Base-by-base conservation (phyloP, 2,329 filamentous ascomycete genomes). In the Curvularia sp. region DNA sequence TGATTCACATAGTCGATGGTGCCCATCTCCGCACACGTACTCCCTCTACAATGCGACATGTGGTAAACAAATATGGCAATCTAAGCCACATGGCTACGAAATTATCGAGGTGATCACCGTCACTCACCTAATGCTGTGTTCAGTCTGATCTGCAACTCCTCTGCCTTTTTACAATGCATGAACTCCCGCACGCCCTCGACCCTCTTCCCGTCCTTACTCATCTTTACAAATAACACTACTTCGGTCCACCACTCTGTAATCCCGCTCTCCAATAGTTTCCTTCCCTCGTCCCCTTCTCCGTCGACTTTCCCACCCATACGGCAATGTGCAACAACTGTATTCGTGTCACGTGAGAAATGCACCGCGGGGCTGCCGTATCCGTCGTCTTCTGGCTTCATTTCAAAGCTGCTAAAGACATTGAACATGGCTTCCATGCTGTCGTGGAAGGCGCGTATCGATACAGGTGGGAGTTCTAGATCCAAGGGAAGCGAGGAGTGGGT, bases 351-450 rank as follows among this genome's bases (percentile, higher is more conserved):
- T 3, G 49, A 65, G 15, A 67, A 67, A 53, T 71, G 64, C 19
- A 73, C 57, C 2, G 57, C 64, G 13, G 60, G 28, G 5, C 32
- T 61, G 42, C 77, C 76, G 32, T 78, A 74, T 53, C 71, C 69
- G 21, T 79, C 68, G 1, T 64, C 60, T 48, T 73, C 69, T 0
- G 80, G 77, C 5, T 74, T 60, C 76, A 82, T 79, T 8, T 66
- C 60, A 60, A 82, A 81, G 8, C 64, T 61, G 30, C 72, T 68
- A 62, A 82, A 82, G 13, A 81, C 58, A 6, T 71, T 74, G 59
- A 80, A 80, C 30, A 82, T 77, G 38, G 73, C 72, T 1, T 63
- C 63, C 1, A 80, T 79, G 65, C 81, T 79, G 10, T 68, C 62
- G 18, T 72, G 70, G 50, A 81, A 82, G 1, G 73, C 67, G 1